phyloP scores from a whole-genome alignment of 2,329 filamentous ascomycete genomes.

The Ophiognomonia clavigignenti-juglandacearum region DNA sequence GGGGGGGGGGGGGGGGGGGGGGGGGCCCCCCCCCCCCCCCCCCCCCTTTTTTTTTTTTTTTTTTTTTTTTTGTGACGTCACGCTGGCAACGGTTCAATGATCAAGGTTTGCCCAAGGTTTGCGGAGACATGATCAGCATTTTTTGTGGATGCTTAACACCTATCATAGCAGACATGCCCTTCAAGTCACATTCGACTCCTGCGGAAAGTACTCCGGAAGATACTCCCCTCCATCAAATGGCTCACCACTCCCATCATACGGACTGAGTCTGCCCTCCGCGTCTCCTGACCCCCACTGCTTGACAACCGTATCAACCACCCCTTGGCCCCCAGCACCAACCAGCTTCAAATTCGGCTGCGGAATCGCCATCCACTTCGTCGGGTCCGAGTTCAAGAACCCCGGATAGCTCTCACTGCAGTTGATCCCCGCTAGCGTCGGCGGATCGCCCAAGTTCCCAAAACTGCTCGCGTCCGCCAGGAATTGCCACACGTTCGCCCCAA shows the following conservation, averaged over 20 bases:
- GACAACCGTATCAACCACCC: conserved; percentile 29
- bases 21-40: too few relatives aligned
- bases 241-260: conserved; percentile 41
- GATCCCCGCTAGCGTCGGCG: conserved; percentile 27
- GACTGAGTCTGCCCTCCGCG: conserved; percentile 30
- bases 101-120: too few relatives aligned
- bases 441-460: conserved; percentile 27
- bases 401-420: conserved; percentile 39
- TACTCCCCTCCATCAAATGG: conserved; percentile 36
- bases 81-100: too few relatives aligned
- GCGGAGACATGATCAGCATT: too few relatives aligned
- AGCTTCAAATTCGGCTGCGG: conserved; percentile 39
- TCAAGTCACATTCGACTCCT: conserved; percentile 19
- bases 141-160: too few relatives aligned
- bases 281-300: conserved; percentile 25
- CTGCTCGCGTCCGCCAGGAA: conserved; percentile 21
- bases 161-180: not conserved
- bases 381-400: conserved; percentile 33
- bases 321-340: conserved; percentile 36
- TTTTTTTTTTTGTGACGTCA: too few relatives aligned
- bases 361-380: conserved; percentile 24
- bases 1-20: too few relatives aligned
- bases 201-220: conserved; percentile 33
- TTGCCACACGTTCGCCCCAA: conserved; percentile 26
- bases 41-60: too few relatives aligned